phyloP scores from a whole-genome alignment of 345 rosid genomes.

The Boechera stricta region DNA sequence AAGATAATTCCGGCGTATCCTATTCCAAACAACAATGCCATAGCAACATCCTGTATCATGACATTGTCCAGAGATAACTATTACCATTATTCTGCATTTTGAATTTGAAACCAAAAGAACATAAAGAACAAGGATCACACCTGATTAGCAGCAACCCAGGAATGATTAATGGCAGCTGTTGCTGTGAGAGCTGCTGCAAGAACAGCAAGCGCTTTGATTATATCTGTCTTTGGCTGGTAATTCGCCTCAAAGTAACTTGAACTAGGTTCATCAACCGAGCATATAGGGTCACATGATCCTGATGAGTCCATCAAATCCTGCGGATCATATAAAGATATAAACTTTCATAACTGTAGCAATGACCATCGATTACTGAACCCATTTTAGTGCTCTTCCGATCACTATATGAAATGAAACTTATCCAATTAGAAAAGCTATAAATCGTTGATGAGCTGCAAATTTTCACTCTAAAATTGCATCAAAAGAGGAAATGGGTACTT shows the following conservation, averaged over 20 bases:
- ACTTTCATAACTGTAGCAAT: neutral
- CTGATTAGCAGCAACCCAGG: slow-evolving; percentile 99
- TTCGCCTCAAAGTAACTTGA: slow-evolving; percentile 67
- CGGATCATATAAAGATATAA: slow-evolving; percentile 22
- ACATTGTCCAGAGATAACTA: slow-evolving; percentile 24
- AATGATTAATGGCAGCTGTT: slow-evolving; percentile 82
- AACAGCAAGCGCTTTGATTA: slow-evolving; percentile 76
- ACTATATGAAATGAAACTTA: neutral
- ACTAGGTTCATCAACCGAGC: slow-evolving; percentile 88
- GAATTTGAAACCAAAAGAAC: neutral
- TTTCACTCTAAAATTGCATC: neutral
- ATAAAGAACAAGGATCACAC: slow-evolving; percentile 38
- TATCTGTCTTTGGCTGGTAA: slow-evolving; percentile 87
- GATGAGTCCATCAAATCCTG: slow-evolving; percentile 64
- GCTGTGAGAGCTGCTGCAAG: slow-evolving; percentile 82
- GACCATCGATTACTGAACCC: neutral
- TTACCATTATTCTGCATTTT: neutral
- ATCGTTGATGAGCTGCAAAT: neutral
- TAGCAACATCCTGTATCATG: slow-evolving; percentile 83
- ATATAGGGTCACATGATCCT: slow-evolving; percentile 85
- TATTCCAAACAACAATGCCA: slow-evolving; percentile 83
- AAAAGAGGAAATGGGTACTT: slow-evolving; percentile 16
- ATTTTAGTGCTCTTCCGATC: neutral
- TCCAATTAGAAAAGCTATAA: neutral
- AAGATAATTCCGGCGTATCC: slow-evolving; percentile 93